These are phyloP conservation scores for Bruguiera hainesii DNA, from an alignment of 441 rosid genomes.

Conservation along the genomic window DNA sequence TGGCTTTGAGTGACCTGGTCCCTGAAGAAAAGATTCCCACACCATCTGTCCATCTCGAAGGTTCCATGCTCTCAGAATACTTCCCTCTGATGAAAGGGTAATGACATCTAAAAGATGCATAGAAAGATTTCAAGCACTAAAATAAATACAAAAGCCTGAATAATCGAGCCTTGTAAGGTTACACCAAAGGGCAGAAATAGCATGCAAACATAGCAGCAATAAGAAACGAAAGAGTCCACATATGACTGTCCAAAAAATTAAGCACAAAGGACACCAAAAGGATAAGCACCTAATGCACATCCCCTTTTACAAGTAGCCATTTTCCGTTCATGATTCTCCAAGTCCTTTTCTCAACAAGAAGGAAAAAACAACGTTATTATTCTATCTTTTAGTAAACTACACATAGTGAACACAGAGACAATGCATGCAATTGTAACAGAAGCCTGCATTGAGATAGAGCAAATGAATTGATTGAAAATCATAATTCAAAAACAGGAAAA, in stretches of 20 bases:
- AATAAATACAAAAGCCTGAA: slow-evolving; percentile 1
- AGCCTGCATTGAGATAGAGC: too few relatives aligned
- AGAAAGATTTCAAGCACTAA: slow-evolving; percentile 2
- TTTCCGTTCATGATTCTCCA: not conserved
- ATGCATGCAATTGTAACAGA: too few relatives aligned
- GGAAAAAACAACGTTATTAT: not conserved
- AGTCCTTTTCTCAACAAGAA: not conserved
- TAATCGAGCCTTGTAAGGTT: slow-evolving; percentile 9
- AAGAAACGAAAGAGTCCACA: not conserved
- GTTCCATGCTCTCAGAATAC: slow-evolving; percentile 90
- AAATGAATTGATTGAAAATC: too few relatives aligned
- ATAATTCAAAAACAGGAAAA: too few relatives aligned
- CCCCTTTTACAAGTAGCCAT: not conserved
- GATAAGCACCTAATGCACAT: not conserved
- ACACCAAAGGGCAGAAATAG: not conserved
- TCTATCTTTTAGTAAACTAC: not conserved
- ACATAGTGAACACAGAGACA: not conserved
- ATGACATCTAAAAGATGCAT: slow-evolving; percentile 60
- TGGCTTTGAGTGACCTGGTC: slow-evolving; percentile 57
- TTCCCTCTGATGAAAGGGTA: slow-evolving; percentile 83
- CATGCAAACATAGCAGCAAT: not conserved
- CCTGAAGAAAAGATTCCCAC: slow-evolving; percentile 80
- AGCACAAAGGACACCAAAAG: not conserved
- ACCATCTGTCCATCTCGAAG: slow-evolving; percentile 99
- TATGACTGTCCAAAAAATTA: not conserved